Conservation (phyloP, 2,329 filamentous ascomycete species). For the Apiospora koreana region DNA sequence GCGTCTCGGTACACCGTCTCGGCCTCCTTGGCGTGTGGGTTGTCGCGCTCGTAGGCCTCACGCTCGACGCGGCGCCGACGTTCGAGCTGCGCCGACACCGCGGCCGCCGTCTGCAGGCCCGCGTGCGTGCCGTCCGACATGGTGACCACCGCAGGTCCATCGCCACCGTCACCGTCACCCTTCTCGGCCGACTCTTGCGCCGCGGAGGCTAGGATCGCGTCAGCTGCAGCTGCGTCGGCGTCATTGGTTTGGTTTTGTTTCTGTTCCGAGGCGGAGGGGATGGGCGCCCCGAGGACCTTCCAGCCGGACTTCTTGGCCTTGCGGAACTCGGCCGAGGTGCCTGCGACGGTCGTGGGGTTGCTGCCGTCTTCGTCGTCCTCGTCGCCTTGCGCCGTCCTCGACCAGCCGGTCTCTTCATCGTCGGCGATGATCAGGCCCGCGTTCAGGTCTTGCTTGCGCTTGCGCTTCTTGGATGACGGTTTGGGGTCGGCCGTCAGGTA, state of each 20-base stretch:
- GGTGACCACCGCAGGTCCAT: conserved; percentile 46
- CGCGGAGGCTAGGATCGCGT: conserved; percentile 74
- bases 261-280: conserved; percentile 20
- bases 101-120: conserved; percentile 80
- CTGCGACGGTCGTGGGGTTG: conserved; percentile 47
- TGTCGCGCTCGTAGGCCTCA: conserved; percentile 46
- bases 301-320: conserved; percentile 78
- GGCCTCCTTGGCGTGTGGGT: conserved; percentile 49
- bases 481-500: conserved; percentile 71
- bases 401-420: conserved; percentile 60
- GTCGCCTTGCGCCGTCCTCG: conserved; percentile 46
- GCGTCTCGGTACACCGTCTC: conserved; percentile 97
- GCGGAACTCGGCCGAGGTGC: conserved; percentile 64
- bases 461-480: conserved; percentile 58
- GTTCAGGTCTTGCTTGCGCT: conserved; percentile 38
- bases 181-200: conserved; percentile 65
- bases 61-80: conserved; percentile 67
- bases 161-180: conserved; percentile 49
- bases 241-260: conserved; percentile 24
- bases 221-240: conserved; percentile 65
- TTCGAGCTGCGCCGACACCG: conserved; percentile 70
- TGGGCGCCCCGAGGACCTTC: conserved; percentile 65
- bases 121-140: conserved; percentile 90
- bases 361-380: conserved; percentile 57
- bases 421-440: conserved; percentile 65